Percentiles rank a stretch among this genome's conserved stretches.
Evolutionary conservation across 2,329 filamentous ascomycete species (phyloP).

Genomic region (Aspergillus amoenus): DNA sequence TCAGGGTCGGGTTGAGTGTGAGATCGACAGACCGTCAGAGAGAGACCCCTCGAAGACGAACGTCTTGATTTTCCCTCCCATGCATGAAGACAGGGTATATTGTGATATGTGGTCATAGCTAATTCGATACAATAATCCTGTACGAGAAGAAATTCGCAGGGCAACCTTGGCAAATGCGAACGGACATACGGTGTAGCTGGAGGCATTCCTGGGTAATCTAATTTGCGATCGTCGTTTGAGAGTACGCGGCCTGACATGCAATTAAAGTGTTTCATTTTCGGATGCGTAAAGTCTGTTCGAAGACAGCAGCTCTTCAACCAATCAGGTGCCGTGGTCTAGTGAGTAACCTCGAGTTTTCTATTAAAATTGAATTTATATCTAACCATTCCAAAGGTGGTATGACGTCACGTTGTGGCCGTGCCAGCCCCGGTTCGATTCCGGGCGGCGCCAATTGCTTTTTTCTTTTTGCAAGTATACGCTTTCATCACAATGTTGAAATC

Average conservation of each 20-base stretch:
- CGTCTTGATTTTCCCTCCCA: neutral
- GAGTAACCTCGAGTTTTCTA: neutral
- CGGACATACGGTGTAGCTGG: too few relatives aligned
- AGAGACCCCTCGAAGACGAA: neutral
- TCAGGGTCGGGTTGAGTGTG: neutral
- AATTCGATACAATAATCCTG: too few relatives aligned
- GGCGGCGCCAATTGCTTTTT: conserved; percentile 20
- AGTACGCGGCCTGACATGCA: too few relatives aligned
- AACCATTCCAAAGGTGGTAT: conserved; percentile 13
- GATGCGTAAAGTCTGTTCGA: neutral
- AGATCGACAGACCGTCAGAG: neutral
- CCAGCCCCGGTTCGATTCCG: conserved; percentile 31
- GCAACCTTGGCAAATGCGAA: too few relatives aligned
- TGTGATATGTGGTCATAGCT: too few relatives aligned
- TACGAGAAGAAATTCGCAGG: too few relatives aligned
- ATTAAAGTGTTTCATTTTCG: too few relatives aligned
- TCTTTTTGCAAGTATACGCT: neutral
- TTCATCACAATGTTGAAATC: too few relatives aligned
- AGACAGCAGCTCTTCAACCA: neutral
- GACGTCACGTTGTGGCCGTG: conserved; percentile 32
- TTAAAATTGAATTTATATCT: neutral
- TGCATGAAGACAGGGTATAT: too few relatives aligned
- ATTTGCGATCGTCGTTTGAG: too few relatives aligned
- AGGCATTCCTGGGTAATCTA: too few relatives aligned
- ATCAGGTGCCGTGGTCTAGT: conserved; percentile 22